Percentiles rank a stretch among this genome's conserved stretches.
Conservation (phyloP, 352 stramenopile species). For the Pythium grandisporangium region DNA sequence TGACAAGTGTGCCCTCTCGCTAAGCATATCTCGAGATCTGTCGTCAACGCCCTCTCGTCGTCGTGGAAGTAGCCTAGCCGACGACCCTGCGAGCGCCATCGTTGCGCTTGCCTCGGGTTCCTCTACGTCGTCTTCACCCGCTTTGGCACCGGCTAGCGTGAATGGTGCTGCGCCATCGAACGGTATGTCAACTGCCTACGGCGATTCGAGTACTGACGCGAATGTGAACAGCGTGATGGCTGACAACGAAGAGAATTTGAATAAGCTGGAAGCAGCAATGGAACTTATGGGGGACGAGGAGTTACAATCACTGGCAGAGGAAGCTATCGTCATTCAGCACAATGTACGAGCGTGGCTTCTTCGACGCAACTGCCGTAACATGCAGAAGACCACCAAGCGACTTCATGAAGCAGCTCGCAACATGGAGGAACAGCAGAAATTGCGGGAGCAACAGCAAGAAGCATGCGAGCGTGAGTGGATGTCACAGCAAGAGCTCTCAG, state of each 20-base stretch:
- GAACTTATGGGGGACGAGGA: conserved; percentile 84
- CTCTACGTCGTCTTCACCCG: conserved; percentile 11
- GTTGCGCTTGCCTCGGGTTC: background rate
- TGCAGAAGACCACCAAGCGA: conserved; percentile 80
- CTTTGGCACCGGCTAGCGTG: too few relatives aligned
- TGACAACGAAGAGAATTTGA: conserved; percentile 64
- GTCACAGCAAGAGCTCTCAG: conserved; percentile 22
- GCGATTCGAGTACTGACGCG: conserved; percentile 40
- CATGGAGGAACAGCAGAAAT: conserved; percentile 51
- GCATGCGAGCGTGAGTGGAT: conserved; percentile 6
- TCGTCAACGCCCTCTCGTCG: conserved; percentile 13
- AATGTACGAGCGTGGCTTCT: conserved; percentile 85
- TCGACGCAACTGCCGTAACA: conserved; percentile 81
- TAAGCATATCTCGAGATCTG: conserved; percentile 67
- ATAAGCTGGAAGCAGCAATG: conserved; percentile 74
- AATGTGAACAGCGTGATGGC: conserved; percentile 82
- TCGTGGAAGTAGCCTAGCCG: conserved; percentile 44
- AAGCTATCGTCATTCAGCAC: conserved; percentile 79
- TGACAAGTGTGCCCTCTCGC: conserved; percentile 77
- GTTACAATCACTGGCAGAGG: conserved; percentile 74
- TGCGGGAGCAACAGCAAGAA: conserved; percentile 13
- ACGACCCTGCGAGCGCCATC: conserved; percentile 19
- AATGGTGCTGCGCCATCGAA: too few relatives aligned
- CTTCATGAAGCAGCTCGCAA: conserved; percentile 64
- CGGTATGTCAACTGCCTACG: conserved; percentile 12